Evolutionary conservation across 2,329 filamentous ascomycete species (phyloP).

Genomic region (Xenoacremonium recifei): DNA sequence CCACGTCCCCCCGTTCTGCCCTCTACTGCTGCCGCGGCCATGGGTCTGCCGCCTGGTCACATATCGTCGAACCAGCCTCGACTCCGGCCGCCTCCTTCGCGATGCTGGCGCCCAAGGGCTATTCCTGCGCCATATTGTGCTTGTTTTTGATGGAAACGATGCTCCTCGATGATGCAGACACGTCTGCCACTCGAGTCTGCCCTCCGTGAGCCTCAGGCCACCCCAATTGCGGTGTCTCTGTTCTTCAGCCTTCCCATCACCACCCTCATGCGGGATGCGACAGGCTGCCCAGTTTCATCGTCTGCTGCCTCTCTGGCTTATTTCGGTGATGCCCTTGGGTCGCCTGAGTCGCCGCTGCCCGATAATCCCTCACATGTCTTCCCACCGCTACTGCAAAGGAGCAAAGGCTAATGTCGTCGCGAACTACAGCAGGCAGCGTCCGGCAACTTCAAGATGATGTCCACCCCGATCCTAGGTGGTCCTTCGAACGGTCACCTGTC

Average conservation of each 20-base stretch:
- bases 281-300: slow-evolving; percentile 36
- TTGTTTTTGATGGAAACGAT: slow-evolving; percentile 35
- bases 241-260: slow-evolving; percentile 49
- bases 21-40: slow-evolving; percentile 27
- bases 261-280: slow-evolving; percentile 43
- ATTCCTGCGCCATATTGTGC: slow-evolving; percentile 21
- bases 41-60: slow-evolving; percentile 34
- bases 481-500: slow-evolving; percentile 66
- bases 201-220: slow-evolving; percentile 21
- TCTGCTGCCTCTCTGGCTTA: slow-evolving; percentile 16
- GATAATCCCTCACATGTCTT: slow-evolving; percentile 18
- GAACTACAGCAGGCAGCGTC: slow-evolving; percentile 50
- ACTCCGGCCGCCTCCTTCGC: slow-evolving; percentile 32
- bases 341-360: slow-evolving; percentile 25
- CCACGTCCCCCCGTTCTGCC: slow-evolving; percentile 22
- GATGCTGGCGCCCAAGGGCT: slow-evolving; percentile 30
- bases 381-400: slow-evolving; percentile 12
- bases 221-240: slow-evolving; percentile 43
- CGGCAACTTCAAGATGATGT: slow-evolving; percentile 62
- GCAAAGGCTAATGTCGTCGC: slow-evolving; percentile 34
- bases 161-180: slow-evolving; percentile 32
- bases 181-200: slow-evolving; percentile 19
- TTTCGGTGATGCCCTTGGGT: slow-evolving; percentile 22
- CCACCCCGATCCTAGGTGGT: slow-evolving; percentile 59
- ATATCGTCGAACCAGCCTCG: slow-evolving; percentile 36